A percentile compares a stretch with the other conserved stretches of the same genome.
These are phyloP conservation scores for Eucalyptus tenuipes DNA, from an alignment of 345 rosid genomes.

Conservation along the genomic window DNA sequence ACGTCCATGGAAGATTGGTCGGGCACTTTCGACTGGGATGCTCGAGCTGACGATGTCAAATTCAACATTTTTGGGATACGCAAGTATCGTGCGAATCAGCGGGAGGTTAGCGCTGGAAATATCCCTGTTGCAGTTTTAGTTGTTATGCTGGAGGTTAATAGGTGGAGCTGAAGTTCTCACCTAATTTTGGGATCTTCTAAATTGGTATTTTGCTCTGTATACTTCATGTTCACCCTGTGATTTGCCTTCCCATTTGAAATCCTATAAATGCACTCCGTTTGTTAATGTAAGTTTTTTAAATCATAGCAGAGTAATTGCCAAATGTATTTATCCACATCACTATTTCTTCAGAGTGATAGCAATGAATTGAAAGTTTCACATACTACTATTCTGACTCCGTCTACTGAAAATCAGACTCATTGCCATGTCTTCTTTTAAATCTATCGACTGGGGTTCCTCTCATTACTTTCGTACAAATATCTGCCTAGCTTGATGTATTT, in stretches of 20 bases:
- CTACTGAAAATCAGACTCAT: background rate
- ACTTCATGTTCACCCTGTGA: background rate
- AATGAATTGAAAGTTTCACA: background rate
- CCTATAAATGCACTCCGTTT: background rate
- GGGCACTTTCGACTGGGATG: slow-evolving; percentile 73
- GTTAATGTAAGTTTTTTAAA: background rate
- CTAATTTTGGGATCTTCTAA: background rate
- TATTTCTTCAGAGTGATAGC: background rate
- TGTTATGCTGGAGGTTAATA: background rate
- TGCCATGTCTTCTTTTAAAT: background rate
- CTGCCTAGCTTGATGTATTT: background rate
- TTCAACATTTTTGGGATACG: slow-evolving; percentile 82
- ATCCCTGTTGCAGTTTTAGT: background rate
- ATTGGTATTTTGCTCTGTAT: background rate
- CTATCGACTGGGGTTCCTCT: background rate
- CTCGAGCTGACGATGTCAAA: slow-evolving; percentile 56
- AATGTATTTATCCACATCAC: background rate
- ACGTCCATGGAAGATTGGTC: slow-evolving; percentile 45
- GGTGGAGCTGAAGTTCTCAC: background rate
- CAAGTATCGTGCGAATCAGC: slow-evolving; percentile 72
- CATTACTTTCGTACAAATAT: background rate
- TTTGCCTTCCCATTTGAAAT: background rate
- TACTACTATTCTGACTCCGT: background rate
- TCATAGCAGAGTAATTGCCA: background rate
- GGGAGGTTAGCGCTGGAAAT: slow-evolving; percentile 35